Conservation (phyloP, 768 basidiomycete genomes). For the Trichaptum fuscoviolaceum region DNA sequence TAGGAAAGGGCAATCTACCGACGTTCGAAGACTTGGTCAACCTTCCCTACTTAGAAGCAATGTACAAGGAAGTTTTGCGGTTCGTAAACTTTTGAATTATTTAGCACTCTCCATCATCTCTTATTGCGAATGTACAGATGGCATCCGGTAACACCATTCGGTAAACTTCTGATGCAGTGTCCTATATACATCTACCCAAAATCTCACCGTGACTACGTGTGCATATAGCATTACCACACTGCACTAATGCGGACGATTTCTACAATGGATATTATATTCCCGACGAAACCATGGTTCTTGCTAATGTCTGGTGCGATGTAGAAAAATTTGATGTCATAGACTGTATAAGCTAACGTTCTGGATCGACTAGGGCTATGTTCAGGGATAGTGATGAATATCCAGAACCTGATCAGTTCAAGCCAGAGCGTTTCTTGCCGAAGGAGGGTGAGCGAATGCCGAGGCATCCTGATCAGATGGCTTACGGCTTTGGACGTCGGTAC, state of each 20-base stretch:
- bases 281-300: slow-evolving; percentile 26
- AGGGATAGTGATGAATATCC: slow-evolving; percentile 28
- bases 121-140: slow-evolving; percentile 17
- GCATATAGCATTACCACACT: slow-evolving; percentile 15
- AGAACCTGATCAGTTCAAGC: slow-evolving; percentile 41
- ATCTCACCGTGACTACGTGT: too few relatives aligned
- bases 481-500: slow-evolving; percentile 55
- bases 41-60: slow-evolving; percentile 22
- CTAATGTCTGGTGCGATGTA: slow-evolving; percentile 19
- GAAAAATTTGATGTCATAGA: neutral
- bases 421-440: slow-evolving; percentile 43
- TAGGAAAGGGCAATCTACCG: slow-evolving; percentile 21
- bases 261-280: slow-evolving; percentile 27
- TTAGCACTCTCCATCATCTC: too few relatives aligned
- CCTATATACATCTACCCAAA: neutral
- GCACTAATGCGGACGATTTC: slow-evolving; percentile 23
- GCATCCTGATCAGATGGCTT: slow-evolving; percentile 45
- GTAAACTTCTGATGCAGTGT: slow-evolving; percentile 14
- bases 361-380: slow-evolving; percentile 23
- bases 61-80: slow-evolving; percentile 18
- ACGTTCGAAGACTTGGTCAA: slow-evolving; percentile 17
- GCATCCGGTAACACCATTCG: slow-evolving; percentile 29
- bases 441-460: slow-evolving; percentile 20
- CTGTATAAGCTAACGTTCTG: neutral
- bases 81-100: neutral